Conservation (phyloP, 164 flowering plant genomes). For the Aristolochia fimbriata region DNA sequence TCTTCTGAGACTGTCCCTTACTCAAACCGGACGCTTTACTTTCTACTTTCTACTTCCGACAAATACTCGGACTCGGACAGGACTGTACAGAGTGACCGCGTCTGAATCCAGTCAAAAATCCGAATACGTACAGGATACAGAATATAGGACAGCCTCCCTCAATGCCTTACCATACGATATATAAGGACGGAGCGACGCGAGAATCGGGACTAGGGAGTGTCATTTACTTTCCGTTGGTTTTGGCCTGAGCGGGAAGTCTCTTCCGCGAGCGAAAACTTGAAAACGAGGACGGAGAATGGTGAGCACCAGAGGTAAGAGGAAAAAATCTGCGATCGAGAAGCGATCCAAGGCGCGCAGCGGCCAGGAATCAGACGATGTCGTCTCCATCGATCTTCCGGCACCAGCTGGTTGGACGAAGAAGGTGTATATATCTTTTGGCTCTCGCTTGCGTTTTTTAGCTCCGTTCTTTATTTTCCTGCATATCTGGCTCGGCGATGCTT, state of each 20-base stretch:
- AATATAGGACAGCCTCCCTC: too few relatives aligned
- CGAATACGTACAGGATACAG: too few relatives aligned
- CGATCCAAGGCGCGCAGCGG: background rate
- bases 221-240: too few relatives aligned
- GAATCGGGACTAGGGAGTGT: too few relatives aligned
- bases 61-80: too few relatives aligned
- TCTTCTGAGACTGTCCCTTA: too few relatives aligned
- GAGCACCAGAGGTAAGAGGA: constrained; percentile 1
- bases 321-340: background rate
- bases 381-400: constrained; percentile 31
- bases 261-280: constrained; percentile 11
- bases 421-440: constrained; percentile 20
- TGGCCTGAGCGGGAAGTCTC: constrained; percentile 16
- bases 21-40: too few relatives aligned
- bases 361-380: constrained; percentile 11
- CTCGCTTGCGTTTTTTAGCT: background rate
- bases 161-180: background rate
- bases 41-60: too few relatives aligned
- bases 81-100: too few relatives aligned
- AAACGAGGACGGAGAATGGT: constrained; percentile 6
- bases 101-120: too few relatives aligned
- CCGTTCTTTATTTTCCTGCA: background rate
- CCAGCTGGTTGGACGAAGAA: constrained; percentile 36
- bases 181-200: background rate
- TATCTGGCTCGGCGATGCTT: background rate